phyloP scores from a whole-genome alignment of 108 stramenopile species.

The Cafeteria roenbergensis region DNA sequence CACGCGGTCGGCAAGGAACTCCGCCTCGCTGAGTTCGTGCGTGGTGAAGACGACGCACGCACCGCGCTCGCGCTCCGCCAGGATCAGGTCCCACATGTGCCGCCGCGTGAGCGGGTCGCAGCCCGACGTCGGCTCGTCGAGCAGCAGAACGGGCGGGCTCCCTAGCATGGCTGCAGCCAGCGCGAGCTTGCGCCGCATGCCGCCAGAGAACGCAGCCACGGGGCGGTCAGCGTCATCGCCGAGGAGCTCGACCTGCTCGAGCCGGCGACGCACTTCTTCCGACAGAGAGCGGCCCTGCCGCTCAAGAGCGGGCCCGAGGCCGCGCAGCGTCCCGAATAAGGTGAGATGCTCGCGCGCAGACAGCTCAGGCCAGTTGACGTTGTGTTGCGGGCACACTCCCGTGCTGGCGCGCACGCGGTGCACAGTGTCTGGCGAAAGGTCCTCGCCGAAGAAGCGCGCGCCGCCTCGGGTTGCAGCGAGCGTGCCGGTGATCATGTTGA shows the following conservation, averaged over 20 bases:
- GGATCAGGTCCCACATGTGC: conserved; percentile 34
- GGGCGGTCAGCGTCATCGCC: neutral
- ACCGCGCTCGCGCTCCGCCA: neutral
- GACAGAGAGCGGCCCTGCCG: neutral
- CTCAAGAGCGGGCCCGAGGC: neutral
- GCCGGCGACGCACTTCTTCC: neutral
- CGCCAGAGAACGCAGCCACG: conserved; percentile 35
- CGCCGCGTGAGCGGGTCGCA: conserved; percentile 65
- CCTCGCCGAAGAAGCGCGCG: neutral
- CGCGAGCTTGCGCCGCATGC: conserved; percentile 69
- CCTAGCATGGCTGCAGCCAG: conserved; percentile 63
- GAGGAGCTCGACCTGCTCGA: neutral
- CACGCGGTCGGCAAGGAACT: conserved; percentile 39
- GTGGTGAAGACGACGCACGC: conserved; percentile 39
- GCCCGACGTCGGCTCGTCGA: conserved; percentile 65
- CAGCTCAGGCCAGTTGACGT: neutral
- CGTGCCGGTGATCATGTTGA: neutral
- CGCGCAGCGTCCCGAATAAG: neutral
- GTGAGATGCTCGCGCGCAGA: neutral
- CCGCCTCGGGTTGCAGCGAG: neutral
- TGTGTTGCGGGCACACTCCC: neutral
- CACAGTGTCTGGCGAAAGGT: neutral
- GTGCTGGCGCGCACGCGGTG: neutral
- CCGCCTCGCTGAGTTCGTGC: conserved; percentile 47
- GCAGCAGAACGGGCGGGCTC: conserved; percentile 49